Evolutionary conservation across 2,329 filamentous ascomycete species (phyloP), one percentile per base, ranked within the genome.

Genomic region (Aureobasidium sp.): DNA sequence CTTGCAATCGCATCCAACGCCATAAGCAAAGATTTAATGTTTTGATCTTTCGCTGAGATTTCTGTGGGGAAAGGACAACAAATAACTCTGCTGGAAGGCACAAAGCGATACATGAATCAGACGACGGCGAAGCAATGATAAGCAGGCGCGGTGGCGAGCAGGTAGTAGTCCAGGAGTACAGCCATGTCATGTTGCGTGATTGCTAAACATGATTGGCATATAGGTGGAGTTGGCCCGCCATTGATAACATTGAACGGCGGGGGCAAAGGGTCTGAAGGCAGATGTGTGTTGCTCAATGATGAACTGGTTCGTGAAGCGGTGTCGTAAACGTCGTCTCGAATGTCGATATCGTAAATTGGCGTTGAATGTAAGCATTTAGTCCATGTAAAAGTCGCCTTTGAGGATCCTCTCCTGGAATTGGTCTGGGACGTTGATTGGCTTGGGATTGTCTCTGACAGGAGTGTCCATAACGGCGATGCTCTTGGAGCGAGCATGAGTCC

Each of bases 321-420:
- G 55, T 59, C 55, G 44, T 59, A 39, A 46, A 59, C 32, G 55
- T 59, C 55, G 55, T 55, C 37, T 59, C 29, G 43, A 29, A 44
- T 20, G 32, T 32, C 17, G 43, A 37, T 48, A 39, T 59, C 32
- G 26, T 51, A 36, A 1, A 26, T 26, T 12, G 39, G 32, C 57
- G 29, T 41, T n/a, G n/a, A 17, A 26, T 37, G 36, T 4, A 43
- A 37, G 29, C 43, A 4, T 27, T 64, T 56, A 96, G 72, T 97
- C 92, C 92, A 97, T 97, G 79, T 94, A 94, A 71, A 99, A 97
- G 72, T 99, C 94, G 50, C 93, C 94, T 78, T 96, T 94, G 68
- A 99, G 82, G 70, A 99, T 97, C 68, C 95, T 86, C 82, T 99
- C 94, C 76, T 97, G 92, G 78, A 97, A 94, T 66, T 88, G 88